Percentiles rank a stretch among this genome's conserved stretches.
Conservation (phyloP, 2,329 filamentous ascomycete species). For the Microdochium nivale region DNA sequence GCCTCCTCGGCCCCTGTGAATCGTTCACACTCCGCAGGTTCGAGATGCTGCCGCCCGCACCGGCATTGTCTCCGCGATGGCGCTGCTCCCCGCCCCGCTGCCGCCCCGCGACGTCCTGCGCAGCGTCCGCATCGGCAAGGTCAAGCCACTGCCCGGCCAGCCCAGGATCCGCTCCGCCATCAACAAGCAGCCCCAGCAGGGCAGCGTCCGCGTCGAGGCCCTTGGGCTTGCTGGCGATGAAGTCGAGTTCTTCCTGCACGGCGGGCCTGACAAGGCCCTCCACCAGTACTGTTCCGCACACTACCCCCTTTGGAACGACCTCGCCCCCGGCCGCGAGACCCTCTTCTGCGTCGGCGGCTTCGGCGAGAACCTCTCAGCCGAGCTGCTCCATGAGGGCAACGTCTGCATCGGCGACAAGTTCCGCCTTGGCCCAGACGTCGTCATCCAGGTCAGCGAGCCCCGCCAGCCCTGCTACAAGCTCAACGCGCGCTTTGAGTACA, state of each 20-base stretch:
- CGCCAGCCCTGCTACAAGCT: conserved; percentile 59
- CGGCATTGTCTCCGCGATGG: neutral
- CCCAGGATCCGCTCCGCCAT: conserved; percentile 46
- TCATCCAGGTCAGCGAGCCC: conserved; percentile 52
- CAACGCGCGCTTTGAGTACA: conserved; percentile 56
- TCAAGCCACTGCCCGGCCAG: conserved; percentile 39
- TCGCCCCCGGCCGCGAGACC: conserved; percentile 38
- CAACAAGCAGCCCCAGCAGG: conserved; percentile 36
- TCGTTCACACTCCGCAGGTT: neutral
- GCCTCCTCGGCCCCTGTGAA: neutral
- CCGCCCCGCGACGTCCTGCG: conserved; percentile 36
- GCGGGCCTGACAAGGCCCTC: conserved; percentile 53
- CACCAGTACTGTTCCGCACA: conserved; percentile 50
- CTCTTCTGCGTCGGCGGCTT: conserved; percentile 50
- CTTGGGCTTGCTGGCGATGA: conserved; percentile 50
- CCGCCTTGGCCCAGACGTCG: conserved; percentile 31
- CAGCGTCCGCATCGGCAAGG: conserved; percentile 46
- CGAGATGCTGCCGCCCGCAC: neutral
- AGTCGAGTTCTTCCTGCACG: conserved; percentile 50
- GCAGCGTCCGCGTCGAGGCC: conserved; percentile 32
- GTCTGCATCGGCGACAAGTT: conserved; percentile 58
- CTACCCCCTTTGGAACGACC: conserved; percentile 43
- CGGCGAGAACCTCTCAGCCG: conserved; percentile 53
- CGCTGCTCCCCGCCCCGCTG: conserved; percentile 9
- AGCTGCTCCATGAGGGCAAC: conserved; percentile 49